A percentile compares a stretch with the other conserved stretches of the same genome.
These are phyloP conservation scores for Berberis vulgaris DNA, from an alignment of 164 flowering plant genomes.

Conservation along the genomic window DNA sequence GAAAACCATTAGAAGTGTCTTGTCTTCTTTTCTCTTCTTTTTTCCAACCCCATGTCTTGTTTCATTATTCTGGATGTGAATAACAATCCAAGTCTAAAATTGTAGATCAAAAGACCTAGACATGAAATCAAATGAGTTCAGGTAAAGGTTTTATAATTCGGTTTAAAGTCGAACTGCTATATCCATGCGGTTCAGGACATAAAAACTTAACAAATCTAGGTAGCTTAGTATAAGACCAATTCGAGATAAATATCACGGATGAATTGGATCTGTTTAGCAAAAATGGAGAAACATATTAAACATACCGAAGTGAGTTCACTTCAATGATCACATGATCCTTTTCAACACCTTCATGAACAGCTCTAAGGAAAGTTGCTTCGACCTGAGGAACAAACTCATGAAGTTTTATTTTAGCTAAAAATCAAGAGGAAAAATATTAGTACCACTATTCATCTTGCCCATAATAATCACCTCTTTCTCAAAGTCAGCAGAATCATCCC, in stretches of 20 bases:
- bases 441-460: neutral
- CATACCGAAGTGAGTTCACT: constrained; percentile 81
- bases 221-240: neutral
- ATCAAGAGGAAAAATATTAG: too few relatives aligned
- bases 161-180: too few relatives aligned
- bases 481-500: constrained; percentile 49
- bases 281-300: neutral
- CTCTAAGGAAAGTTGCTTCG: constrained; percentile 85
- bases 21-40: too few relatives aligned
- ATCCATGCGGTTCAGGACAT: too few relatives aligned
- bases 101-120: too few relatives aligned
- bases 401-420: neutral
- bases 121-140: too few relatives aligned
- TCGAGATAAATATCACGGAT: neutral
- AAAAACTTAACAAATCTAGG: too few relatives aligned
- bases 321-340: constrained; percentile 63
- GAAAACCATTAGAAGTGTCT: too few relatives aligned
- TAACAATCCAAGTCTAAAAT: too few relatives aligned
- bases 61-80: too few relatives aligned
- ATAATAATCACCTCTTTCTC: constrained; percentile 67
- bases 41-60: too few relatives aligned
- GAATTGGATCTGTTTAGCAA: neutral
- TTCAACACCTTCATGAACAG: constrained; percentile 69
- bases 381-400: constrained; percentile 42
- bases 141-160: too few relatives aligned